Evolutionary conservation across 495 filamentous ascomycete genomes (phyloP), one percentile per base, ranked within the genome.

Genomic region (Chaetomidium leptoderma): DNA sequence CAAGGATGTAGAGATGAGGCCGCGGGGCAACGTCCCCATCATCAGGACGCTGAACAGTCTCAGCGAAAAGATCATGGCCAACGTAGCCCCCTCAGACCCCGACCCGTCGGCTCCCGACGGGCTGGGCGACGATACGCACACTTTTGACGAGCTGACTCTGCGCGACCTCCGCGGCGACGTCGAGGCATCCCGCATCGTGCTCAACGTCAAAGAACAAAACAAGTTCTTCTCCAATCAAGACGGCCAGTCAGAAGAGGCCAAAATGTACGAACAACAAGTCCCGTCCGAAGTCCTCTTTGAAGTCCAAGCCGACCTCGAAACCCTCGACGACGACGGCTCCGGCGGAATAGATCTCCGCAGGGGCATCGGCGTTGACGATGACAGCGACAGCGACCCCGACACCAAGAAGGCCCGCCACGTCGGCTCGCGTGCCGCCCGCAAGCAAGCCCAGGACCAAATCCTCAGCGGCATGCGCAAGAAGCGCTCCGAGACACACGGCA

Each of bases 11-110:
- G 90, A 91, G 49, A 97, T 97, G 92, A 80, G 89, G 43, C 90
- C 90, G 1, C 67, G 73, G 37, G 63, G 67, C 37, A 75, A 79
- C 44, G 64, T 75, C 6, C 73, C 74, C 39, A 92, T 96, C 49
- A 86, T 97, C 63, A 82, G 86, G 33, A 89, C 88, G 0, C 73
- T 97, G 46, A 98, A 98, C 68, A 86, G 76, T 52, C 76, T 96
- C 53, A 93, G 88, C 63, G 87, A 91, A 63, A 97, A 93, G 67
- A 86, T 98, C 61, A 86, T 98, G 76, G 87, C 86, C 30, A 86
- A 90, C 55, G 89, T 95, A 17, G 80, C 86, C 6, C 87, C 90
- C 1, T 81, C 85, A 6, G 93, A 96, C 65, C 71, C 78, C 21
- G 83, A 89, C 55, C 78, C 65, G 1, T 33, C 57, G 10, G 57